A percentile compares a stretch with the other conserved stretches of the same genome.
These are phyloP conservation scores for Mycena belliarum DNA, from an alignment of 768 basidiomycete species.

Conservation along the genomic window DNA sequence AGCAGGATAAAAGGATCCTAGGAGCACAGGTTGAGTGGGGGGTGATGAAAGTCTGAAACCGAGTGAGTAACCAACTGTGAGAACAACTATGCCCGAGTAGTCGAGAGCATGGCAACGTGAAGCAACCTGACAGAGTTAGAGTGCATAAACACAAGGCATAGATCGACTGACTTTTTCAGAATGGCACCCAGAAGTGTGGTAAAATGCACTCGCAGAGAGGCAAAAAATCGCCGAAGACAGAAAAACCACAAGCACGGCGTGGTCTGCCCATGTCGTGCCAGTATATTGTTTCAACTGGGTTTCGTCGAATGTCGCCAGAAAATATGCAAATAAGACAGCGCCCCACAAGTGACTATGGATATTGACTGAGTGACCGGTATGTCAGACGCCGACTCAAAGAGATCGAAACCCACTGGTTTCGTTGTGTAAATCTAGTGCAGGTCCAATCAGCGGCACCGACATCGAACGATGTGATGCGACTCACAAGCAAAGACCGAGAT, in stretches of 20 bases:
- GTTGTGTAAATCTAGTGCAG: constrained; percentile 83
- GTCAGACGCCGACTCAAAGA: constrained; percentile 14
- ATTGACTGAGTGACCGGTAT: constrained; percentile 56
- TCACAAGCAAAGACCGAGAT: constrained; percentile 67
- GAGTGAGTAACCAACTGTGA: constrained; percentile 14
- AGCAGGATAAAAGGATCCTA: constrained; percentile 78
- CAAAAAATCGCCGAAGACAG: constrained; percentile 73
- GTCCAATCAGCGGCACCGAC: too few species aligned
- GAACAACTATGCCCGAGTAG: constrained; percentile 74
- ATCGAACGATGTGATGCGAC: constrained; percentile 29
- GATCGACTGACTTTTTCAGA: constrained; percentile 57
- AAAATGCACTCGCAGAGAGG: constrained; percentile 68
- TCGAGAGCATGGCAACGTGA: constrained; percentile 65
- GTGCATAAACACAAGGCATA: constrained; percentile 7
- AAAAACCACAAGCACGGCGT: constrained; percentile 62
- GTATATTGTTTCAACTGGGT: constrained; percentile 53
- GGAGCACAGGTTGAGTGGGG: constrained; percentile 45
- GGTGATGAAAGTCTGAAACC: neutral
- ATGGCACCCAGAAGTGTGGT: constrained; percentile 74
- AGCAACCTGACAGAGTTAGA: constrained; percentile 45
- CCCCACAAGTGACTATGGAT: constrained; percentile 83
- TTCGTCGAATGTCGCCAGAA: constrained; percentile 55
- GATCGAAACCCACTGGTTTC: constrained; percentile 56
- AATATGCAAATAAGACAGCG: constrained; percentile 57
- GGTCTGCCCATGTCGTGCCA: constrained; percentile 61